A percentile compares a stretch with the other conserved stretches of the same genome.
These are phyloP conservation scores for Quambalaria eucalypti DNA, from an alignment of 1,284 basidiomycete species.

Conservation along the genomic window DNA sequence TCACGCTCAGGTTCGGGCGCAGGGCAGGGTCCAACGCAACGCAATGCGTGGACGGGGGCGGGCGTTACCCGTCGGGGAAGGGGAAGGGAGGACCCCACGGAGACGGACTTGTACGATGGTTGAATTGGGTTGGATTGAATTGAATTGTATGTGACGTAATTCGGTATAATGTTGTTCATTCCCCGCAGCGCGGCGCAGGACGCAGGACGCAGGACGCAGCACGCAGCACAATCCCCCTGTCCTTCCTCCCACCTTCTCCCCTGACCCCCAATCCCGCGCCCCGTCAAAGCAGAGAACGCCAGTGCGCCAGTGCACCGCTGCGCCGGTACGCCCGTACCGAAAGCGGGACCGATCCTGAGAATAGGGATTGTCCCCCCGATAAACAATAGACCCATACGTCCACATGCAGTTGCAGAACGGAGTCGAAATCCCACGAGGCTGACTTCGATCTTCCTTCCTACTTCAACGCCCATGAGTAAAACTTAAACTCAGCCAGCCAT, in stretches of 20 bases:
- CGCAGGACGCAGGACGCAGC: neutral
- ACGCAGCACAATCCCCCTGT: neutral
- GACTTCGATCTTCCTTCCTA: neutral
- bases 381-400: neutral
- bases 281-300: neutral
- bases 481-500: neutral
- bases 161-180: neutral
- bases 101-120: neutral
- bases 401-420: neutral
- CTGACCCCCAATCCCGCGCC: neutral
- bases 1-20: neutral
- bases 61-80: no score
- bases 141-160: neutral
- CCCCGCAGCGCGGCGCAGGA: neutral
- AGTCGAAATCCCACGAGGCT: neutral
- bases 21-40: neutral
- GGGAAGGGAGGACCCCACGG: no score
- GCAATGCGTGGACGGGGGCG: no score
- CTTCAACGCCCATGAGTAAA: neutral
- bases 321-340: no score
- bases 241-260: neutral
- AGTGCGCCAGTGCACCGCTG: no score
- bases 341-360: no score
- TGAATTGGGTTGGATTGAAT: neutral
- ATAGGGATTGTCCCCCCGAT: neutral